A percentile compares a stretch with the other conserved stretches of the same genome.
Conservation (phyloP, 2,329 filamentous ascomycete genomes). For the Colletotrichum tropicale region DNA sequence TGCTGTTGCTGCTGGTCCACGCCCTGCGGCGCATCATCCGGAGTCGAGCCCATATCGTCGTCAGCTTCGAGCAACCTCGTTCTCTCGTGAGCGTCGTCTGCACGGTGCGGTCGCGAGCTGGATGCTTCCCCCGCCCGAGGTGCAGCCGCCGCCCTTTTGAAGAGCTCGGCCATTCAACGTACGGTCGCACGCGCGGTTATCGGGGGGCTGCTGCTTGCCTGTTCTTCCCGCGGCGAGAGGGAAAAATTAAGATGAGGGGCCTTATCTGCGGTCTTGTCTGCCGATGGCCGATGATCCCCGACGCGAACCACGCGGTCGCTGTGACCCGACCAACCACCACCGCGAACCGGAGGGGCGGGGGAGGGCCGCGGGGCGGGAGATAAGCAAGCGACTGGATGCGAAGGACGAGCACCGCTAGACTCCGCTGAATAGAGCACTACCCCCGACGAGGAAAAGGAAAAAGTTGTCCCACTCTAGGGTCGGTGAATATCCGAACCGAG, state of each 20-base stretch:
- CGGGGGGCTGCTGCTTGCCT: neutral
- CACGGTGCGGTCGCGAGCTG: neutral
- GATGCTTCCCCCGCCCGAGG: neutral
- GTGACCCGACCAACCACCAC: neutral
- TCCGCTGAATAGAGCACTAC: constrained; percentile 7
- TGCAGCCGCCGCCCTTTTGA: constrained; percentile 6
- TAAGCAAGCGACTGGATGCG: neutral
- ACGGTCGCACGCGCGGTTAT: neutral
- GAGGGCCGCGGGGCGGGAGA: neutral
- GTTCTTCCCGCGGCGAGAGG: neutral
- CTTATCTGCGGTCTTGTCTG: constrained; percentile 1
- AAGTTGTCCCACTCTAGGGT: neutral
- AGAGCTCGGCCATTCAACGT: neutral
- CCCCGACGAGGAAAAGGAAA: neutral
- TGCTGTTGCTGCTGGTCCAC: neutral
- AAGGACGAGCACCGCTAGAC: neutral
- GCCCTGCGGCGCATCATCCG: neutral
- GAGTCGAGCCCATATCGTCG: constrained; percentile 7
- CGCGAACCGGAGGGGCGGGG: neutral
- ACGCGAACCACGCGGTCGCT: neutral
- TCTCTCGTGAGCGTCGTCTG: neutral
- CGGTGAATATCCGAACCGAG: constrained; percentile 1
- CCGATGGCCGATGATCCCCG: neutral
- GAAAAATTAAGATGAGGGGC: neutral
- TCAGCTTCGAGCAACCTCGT: neutral